Evolutionary conservation across 441 rosid genomes (phyloP), one percentile per base, ranked within the genome.

Genomic region (Raphanus hybrid): DNA sequence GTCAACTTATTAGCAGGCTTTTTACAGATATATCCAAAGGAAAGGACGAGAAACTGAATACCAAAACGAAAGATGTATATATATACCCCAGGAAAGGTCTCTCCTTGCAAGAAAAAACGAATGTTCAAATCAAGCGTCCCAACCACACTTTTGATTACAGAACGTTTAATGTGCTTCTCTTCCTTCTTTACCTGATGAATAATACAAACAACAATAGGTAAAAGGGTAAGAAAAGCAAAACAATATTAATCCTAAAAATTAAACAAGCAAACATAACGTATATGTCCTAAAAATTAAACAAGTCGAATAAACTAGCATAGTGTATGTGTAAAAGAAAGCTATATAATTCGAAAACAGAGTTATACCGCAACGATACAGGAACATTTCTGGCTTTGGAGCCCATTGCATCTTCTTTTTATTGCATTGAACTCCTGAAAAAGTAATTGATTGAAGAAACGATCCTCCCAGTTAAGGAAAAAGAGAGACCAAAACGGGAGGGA

Each of bases 101-200:
- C 97, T 74, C 95, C 97, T 12, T 83, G 90, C 78, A 87, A 70
- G 75, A 91, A 85, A 82, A 81, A 76, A 4, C 85, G 85, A 59
- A 94, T 75, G 81, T 90, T 89, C 82, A 89, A 82, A 84, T 92
- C 96, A 58, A 94, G 98, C 48, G 98, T 94, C 76, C 94, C 98
- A 43, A 89, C 97, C 9, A 92, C 90, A 83, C 97, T 89, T 85
- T 89, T 93, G 76, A 89, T 79, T 37, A 89, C 88, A 0, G 88
- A 86, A 63, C 86, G 87, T 70, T 88, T 92, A 61, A 86, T 85
- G 41, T 82, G 83, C 67, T 35, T 74, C 58, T 84, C 90, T 73
- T 88, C 90, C 79, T 87, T 90, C 85, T 76, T 90, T 8, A 88
- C 93, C 98, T 92, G 89, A 64, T 37, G 70, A 78, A 65, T 71